Percentiles rank a stretch among this genome's conserved stretches.
Conservation (phyloP, 805 yeast genomes). For the Vanderwaltozyma yarrowii region DNA sequence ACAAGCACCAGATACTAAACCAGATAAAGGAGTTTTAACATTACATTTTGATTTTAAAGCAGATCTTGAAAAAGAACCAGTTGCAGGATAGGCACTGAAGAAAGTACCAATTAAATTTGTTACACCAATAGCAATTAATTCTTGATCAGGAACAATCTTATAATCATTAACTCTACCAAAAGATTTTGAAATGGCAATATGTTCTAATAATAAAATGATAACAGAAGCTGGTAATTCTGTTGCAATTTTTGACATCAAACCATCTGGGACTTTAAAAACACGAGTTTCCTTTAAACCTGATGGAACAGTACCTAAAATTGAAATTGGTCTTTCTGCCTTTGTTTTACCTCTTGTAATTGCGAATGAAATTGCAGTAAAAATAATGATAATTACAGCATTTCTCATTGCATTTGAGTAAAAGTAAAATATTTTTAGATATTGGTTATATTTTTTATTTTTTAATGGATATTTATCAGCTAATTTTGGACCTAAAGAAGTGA, state of each 20-base stretch:
- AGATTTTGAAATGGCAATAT: constrained; percentile 87
- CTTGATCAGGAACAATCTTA: constrained; percentile 87
- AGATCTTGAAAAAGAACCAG: constrained; percentile 92
- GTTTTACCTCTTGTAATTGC: constrained; percentile 48
- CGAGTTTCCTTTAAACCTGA: constrained; percentile 74
- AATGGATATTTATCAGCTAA: constrained; percentile 43
- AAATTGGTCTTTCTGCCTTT: constrained; percentile 33
- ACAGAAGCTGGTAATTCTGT: constrained; percentile 78
- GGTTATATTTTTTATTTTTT: not conserved
- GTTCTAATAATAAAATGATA: constrained; percentile 76
- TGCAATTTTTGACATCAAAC: constrained; percentile 50
- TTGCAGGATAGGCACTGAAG: constrained; percentile 89
- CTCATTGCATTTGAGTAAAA: constrained; percentile 71
- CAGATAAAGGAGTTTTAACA: constrained; percentile 89
- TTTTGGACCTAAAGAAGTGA: constrained; percentile 46
- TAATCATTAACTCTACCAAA: constrained; percentile 90
- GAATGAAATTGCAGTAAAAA: constrained; percentile 79
- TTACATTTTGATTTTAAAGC: constrained; percentile 94
- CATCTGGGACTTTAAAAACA: constrained; percentile 52
- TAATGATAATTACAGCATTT: constrained; percentile 70
- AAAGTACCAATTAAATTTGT: constrained; percentile 86
- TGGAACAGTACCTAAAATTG: constrained; percentile 69
- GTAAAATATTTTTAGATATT: constrained; percentile 32
- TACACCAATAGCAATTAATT: constrained; percentile 85
- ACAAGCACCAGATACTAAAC: constrained; percentile 81